A percentile compares a stretch with the other conserved stretches of the same genome.
These are phyloP conservation scores for Fraxinus americana DNA, from an alignment of 257 asterid species.

Conservation along the genomic window DNA sequence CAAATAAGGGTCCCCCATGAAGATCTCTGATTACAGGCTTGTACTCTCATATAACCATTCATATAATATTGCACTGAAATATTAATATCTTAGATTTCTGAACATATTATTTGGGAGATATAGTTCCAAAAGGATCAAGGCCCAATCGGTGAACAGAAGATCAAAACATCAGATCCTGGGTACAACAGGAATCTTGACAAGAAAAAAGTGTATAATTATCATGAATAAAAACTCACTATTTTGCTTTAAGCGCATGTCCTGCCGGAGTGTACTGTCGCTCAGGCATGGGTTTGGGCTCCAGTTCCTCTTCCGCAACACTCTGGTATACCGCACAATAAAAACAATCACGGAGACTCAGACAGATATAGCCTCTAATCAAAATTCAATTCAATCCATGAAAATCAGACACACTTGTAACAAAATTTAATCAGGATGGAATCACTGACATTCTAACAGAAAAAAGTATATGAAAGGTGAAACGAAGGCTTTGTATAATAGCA, in stretches of 20 bases:
- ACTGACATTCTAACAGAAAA: neutral
- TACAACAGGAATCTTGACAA: neutral
- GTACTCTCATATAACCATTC: neutral
- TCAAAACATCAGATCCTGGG: neutral
- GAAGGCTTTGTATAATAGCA: too few species aligned
- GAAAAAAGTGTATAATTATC: neutral
- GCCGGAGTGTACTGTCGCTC: slow-evolving; percentile 73
- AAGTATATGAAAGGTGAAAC: neutral
- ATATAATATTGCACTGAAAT: neutral
- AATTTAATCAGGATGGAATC: neutral
- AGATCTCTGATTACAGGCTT: neutral
- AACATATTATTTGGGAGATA: neutral
- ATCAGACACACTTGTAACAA: neutral
- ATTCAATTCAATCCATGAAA: neutral
- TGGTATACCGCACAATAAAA: slow-evolving; percentile 38
- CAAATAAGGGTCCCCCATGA: neutral
- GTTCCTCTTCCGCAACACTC: slow-evolving; percentile 66
- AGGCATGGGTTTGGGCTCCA: slow-evolving; percentile 67
- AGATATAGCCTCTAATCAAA: neutral
- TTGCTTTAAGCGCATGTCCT: slow-evolving; percentile 81
- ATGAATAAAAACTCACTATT: slow-evolving; percentile 65
- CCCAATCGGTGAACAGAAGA: neutral
- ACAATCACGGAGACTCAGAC: slow-evolving; percentile 10
- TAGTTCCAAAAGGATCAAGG: neutral
- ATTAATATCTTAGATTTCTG: neutral